A percentile compares a stretch with the other conserved stretches of the same genome.
These are phyloP conservation scores for Tetraselmis chui DNA, from an alignment of 139 green algal genomes.

Conservation along the genomic window DNA sequence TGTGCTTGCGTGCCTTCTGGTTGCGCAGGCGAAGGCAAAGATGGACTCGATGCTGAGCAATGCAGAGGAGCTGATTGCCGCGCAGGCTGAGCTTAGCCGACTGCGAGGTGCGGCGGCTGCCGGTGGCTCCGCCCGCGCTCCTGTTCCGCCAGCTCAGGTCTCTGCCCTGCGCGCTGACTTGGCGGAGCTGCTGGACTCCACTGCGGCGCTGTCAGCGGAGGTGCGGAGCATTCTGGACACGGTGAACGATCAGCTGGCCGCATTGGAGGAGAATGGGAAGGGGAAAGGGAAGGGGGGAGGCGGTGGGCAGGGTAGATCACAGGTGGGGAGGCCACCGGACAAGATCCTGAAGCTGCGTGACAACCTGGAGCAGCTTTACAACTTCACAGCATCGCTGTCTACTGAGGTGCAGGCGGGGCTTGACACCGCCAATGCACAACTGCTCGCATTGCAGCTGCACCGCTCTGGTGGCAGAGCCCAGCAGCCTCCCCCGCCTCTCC, in stretches of 20 bases:
- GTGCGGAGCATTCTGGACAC: not conserved
- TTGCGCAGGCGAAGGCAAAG: not conserved
- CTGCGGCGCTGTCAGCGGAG: not conserved
- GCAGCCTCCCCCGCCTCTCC: not conserved
- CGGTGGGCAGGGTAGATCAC: too few species aligned
- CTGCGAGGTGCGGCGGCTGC: not conserved
- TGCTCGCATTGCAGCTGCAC: not conserved
- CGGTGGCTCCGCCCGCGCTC: not conserved
- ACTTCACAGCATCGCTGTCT: not conserved
- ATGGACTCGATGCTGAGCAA: not conserved
- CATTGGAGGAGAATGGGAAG: too few species aligned
- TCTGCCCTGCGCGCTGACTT: not conserved
- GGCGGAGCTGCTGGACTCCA: not conserved
- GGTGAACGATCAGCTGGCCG: not conserved
- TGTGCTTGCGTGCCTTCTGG: too few species aligned
- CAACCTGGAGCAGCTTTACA: not conserved
- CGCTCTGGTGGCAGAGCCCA: not conserved
- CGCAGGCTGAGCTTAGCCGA: not conserved
- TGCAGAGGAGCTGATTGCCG: not conserved
- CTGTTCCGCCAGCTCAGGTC: too few species aligned
- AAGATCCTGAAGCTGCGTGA: not conserved
- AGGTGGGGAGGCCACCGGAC: too few species aligned
- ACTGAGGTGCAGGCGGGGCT: not conserved
- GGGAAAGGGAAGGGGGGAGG: too few species aligned
- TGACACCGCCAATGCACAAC: not conserved